phyloP scores from a whole-genome alignment of 805 yeast genomes.

The Zygotorulaspora florentina region DNA sequence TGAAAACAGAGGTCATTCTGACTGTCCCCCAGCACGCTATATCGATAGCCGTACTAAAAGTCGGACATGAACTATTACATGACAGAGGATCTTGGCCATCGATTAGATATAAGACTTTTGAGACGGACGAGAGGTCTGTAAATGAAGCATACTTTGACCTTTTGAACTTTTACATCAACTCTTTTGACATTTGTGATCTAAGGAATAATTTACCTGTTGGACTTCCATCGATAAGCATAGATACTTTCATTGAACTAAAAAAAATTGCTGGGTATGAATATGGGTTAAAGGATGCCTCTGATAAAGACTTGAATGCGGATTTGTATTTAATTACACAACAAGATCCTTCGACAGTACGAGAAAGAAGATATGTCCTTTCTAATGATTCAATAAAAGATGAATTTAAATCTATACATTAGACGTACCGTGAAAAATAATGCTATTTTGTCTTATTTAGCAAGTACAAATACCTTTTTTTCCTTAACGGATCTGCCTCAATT shows the following conservation, averaged over 20 bases:
- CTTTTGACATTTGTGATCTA: slow-evolving; percentile 48
- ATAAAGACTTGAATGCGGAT: slow-evolving; percentile 40
- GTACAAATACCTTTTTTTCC: slow-evolving; percentile 56
- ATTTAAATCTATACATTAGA: neutral
- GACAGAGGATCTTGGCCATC: slow-evolving; percentile 18
- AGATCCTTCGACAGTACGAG: slow-evolving; percentile 38
- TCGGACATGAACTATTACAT: slow-evolving; percentile 50
- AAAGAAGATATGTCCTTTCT: slow-evolving; percentile 48
- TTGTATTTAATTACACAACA: slow-evolving; percentile 40
- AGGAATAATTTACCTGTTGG: slow-evolving; percentile 38
- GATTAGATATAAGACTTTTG: slow-evolving; percentile 24
- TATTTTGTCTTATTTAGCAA: slow-evolving; percentile 18
- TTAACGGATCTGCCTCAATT: slow-evolving; percentile 56
- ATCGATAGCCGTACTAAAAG: slow-evolving; percentile 61
- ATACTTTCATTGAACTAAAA: slow-evolving; percentile 40
- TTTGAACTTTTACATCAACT: slow-evolving; percentile 57
- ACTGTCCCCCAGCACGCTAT: slow-evolving; percentile 72
- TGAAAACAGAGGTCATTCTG: slow-evolving; percentile 62
- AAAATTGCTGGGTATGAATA: slow-evolving; percentile 41
- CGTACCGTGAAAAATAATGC: neutral
- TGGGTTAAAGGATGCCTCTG: slow-evolving; percentile 28
- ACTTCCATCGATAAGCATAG: slow-evolving; percentile 24
- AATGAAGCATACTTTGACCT: slow-evolving; percentile 53
- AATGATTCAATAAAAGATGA: slow-evolving; percentile 2
- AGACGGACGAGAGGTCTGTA: slow-evolving; percentile 34